phyloP scores from a whole-genome alignment of 129 eudicot genomes.

The Flaveria linearis region DNA sequence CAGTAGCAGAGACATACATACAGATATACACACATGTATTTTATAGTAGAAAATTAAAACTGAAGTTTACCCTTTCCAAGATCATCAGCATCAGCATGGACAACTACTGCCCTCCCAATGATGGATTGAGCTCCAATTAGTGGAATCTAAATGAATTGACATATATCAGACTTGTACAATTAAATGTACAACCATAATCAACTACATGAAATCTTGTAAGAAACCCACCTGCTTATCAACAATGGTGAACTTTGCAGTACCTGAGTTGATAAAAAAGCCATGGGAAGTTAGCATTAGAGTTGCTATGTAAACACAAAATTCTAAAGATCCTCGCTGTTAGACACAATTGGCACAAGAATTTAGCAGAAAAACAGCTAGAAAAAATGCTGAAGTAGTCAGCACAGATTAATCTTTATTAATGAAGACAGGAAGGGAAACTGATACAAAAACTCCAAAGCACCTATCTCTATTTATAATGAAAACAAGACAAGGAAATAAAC shows the following conservation, averaged over 20 bases:
- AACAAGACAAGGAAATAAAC: no score
- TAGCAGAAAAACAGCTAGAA: no score
- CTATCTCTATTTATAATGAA: no score
- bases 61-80: constrained; percentile 78
- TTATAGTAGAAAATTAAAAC: background rate
- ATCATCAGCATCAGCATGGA: constrained; percentile 98
- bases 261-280: constrained; percentile 40
- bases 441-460: no score
- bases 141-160: constrained; percentile 58
- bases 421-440: no score
- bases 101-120: constrained; percentile 96
- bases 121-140: constrained; percentile 80
- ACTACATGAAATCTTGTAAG: constrained; percentile 5
- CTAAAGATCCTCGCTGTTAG: background rate
- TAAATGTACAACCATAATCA: background rate
- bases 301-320: background rate
- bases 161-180: constrained; percentile 12
- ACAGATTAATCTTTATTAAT: no score
- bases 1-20: background rate
- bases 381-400: no score
- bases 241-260: constrained; percentile 72
- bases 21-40: background rate
- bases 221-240: constrained; percentile 75
- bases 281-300: constrained; percentile 10
- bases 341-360: no score